phyloP scores from a whole-genome alignment of 2,329 filamentous ascomycete species.

The Penicillium sumatraense region DNA sequence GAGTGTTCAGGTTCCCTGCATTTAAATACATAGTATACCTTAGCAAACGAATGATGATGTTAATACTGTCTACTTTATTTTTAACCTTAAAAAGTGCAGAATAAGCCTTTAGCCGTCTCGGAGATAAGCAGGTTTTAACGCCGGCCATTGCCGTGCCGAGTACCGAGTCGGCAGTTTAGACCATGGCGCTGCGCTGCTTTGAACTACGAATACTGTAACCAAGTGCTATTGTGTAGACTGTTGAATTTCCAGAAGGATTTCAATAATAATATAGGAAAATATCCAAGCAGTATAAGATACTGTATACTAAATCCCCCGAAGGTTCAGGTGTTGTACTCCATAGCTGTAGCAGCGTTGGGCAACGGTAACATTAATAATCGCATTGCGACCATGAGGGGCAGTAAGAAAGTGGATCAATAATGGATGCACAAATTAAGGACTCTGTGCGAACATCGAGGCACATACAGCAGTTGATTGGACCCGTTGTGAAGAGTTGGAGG shows the following conservation, averaged over 20 bases:
- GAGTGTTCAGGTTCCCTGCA: neutral
- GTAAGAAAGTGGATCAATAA: conserved; percentile 15
- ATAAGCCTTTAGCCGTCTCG: conserved; percentile 10
- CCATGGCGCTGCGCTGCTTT: no score
- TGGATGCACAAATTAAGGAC: neutral
- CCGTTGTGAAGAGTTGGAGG: neutral
- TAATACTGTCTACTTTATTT: neutral
- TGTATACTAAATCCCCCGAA: no score
- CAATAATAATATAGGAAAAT: no score
- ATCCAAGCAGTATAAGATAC: no score
- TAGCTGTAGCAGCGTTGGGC: neutral
- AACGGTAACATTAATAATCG: neutral
- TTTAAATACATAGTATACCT: neutral
- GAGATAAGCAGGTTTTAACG: conserved; percentile 19
- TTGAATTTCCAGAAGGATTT: no score
- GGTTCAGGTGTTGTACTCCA: no score
- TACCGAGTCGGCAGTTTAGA: conserved; percentile 15
- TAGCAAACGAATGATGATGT: neutral
- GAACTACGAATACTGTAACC: no score
- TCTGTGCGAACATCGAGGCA: neutral
- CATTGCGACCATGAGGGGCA: conserved; percentile 6
- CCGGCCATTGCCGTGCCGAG: conserved; percentile 21
- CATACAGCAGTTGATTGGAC: neutral
- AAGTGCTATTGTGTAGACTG: no score
- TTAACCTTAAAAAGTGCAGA: neutral